Conservation (phyloP, 345 rosid species). For the Barbarea vulgaris region DNA sequence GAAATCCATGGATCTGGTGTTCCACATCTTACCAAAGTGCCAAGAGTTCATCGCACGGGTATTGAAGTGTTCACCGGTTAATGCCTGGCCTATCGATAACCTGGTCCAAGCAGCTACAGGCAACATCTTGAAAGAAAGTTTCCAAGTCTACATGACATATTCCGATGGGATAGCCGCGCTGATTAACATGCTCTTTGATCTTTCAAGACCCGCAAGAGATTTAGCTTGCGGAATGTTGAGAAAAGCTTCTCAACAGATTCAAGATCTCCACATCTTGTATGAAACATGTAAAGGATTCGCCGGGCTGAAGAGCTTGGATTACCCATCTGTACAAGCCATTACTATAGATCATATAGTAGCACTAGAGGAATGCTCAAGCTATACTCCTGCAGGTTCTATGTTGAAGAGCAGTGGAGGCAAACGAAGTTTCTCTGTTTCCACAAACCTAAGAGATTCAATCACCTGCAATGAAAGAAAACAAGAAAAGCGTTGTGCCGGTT, state of each 20-base stretch:
- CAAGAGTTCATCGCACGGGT: constrained; percentile 66
- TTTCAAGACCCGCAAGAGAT: constrained; percentile 60
- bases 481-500: constrained; percentile 5
- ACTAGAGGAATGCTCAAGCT: constrained; percentile 54
- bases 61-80: constrained; percentile 54
- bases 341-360: constrained; percentile 62
- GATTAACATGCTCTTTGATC: constrained; percentile 60
- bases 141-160: constrained; percentile 64
- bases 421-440: constrained; percentile 29
- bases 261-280: constrained; percentile 53
- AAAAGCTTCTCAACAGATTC: constrained; percentile 63
- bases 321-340: constrained; percentile 65
- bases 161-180: constrained; percentile 59
- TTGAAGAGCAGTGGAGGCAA: constrained; percentile 5
- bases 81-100: constrained; percentile 36
- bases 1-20: constrained; percentile 56
- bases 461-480: constrained; percentile 25
- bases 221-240: constrained; percentile 67
- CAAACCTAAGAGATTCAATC: constrained; percentile 18
- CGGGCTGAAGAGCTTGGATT: constrained; percentile 61
- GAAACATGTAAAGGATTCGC: constrained; percentile 54
- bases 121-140: constrained; percentile 83
- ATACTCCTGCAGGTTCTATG: neutral
- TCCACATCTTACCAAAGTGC: constrained; percentile 66
- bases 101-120: constrained; percentile 63